Evolutionary conservation across 768 basidiomycete genomes (phyloP).

Genomic region (Rhizopogon rudus): DNA sequence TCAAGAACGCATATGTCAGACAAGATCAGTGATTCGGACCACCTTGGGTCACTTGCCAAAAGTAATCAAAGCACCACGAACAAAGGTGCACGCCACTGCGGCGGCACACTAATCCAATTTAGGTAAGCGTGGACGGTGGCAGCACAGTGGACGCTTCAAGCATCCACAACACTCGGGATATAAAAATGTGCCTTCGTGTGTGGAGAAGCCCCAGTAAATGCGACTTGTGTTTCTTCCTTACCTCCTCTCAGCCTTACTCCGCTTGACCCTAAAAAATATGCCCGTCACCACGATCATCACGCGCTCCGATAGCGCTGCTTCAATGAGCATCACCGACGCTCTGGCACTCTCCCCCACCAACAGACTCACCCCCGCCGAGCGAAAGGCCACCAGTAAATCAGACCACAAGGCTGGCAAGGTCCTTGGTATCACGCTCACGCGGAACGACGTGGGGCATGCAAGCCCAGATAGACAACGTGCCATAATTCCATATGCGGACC

Average conservation of each 20-base stretch:
- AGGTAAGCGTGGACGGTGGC: background rate
- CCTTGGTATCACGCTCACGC: constrained; percentile 13
- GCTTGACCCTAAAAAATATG: background rate
- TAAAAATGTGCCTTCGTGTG: background rate
- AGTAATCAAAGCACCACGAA: background rate
- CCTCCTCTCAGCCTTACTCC: background rate
- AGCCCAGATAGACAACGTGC: background rate
- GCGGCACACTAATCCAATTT: no score
- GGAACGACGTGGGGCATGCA: constrained; percentile 3
- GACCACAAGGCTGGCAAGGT: constrained; percentile 11
- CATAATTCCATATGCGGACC: background rate
- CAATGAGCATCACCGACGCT: background rate
- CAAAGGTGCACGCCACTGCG: background rate
- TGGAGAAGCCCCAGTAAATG: background rate
- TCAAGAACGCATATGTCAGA: no score
- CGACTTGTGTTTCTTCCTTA: background rate
- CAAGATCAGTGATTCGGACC: background rate
- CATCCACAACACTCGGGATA: background rate
- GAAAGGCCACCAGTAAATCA: constrained; percentile 7
- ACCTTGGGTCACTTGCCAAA: background rate
- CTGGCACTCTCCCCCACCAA: constrained; percentile 3
- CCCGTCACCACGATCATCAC: background rate
- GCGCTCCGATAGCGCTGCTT: background rate
- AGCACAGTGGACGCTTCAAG: background rate
- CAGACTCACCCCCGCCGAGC: constrained; percentile 4